A percentile compares a stretch with the other conserved stretches of the same genome.
These are phyloP conservation scores for Microcyclospora tardicrescens DNA, from an alignment of 2,329 filamentous ascomycete genomes.

Conservation along the genomic window DNA sequence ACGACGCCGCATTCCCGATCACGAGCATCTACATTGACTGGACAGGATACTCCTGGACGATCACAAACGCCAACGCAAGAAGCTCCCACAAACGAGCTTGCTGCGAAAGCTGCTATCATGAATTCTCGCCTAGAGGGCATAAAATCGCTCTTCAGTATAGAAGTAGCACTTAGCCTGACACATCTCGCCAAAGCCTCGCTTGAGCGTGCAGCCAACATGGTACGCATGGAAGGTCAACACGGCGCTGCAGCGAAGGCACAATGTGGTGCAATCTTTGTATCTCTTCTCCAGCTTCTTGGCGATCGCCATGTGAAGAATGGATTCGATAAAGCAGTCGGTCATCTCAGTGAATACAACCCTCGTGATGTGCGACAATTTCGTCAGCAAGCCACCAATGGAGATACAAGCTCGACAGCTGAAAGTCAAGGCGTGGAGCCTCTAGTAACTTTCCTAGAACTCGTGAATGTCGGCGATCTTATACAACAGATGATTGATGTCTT, in stretches of 20 bases:
- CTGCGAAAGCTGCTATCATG: conserved; percentile 96
- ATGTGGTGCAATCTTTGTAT: conserved; percentile 79
- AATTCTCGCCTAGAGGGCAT: conserved; percentile 89
- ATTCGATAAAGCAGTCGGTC: conserved; percentile 82
- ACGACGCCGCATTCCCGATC: conserved; percentile 12
- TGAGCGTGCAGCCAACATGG: conserved; percentile 73
- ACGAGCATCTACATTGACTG: conserved; percentile 15
- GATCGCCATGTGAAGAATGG: conserved; percentile 80
- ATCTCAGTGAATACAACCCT: conserved; percentile 83
- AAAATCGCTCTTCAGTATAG: conserved; percentile 87
- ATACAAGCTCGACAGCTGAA: conserved; percentile 2
- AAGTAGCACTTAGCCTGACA: conserved; percentile 80
- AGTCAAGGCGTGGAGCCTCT: conserved; percentile 64
- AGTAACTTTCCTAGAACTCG: conserved; percentile 89
- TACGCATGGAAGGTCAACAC: conserved; percentile 58
- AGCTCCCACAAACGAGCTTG: conserved; percentile 78
- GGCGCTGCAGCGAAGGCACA: conserved; percentile 77
- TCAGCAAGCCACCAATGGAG: conserved; percentile 8
- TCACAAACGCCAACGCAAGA: conserved; percentile 35
- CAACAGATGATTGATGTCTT: conserved; percentile 99
- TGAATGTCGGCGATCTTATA: conserved; percentile 95
- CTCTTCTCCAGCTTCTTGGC: conserved; percentile 70
- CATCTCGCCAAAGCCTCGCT: conserved; percentile 79
- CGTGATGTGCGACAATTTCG: conserved; percentile 57
- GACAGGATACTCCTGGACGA: conserved; percentile 15